Evolutionary conservation across 495 filamentous ascomycete genomes (phyloP).

Genomic region (Xylaria bambusicola): DNA sequence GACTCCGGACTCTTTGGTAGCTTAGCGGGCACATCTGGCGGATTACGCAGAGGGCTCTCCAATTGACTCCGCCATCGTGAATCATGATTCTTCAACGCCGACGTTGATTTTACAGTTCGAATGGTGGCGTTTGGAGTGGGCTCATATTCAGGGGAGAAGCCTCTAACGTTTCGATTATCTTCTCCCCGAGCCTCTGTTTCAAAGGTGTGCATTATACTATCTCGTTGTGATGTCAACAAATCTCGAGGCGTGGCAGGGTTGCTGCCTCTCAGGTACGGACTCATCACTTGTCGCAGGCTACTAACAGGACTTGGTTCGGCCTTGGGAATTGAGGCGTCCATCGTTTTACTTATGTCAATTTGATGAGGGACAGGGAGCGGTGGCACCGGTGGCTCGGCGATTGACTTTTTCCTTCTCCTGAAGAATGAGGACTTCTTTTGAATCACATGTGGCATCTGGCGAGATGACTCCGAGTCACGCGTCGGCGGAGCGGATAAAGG

Average conservation of each 20-base stretch:
- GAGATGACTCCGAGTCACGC: slow-evolving; percentile 41
- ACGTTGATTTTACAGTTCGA: slow-evolving; percentile 50
- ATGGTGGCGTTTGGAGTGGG: slow-evolving; percentile 62
- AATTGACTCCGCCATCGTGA: slow-evolving; percentile 26
- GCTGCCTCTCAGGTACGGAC: slow-evolving; percentile 66
- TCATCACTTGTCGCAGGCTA: slow-evolving; percentile 88
- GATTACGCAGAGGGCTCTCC: slow-evolving; percentile 24
- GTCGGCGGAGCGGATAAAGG: slow-evolving; percentile 49
- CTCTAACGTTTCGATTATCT: slow-evolving; percentile 39
- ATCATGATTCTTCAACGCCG: slow-evolving; percentile 32
- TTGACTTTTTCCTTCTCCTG: slow-evolving; percentile 84
- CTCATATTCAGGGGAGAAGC: slow-evolving; percentile 68
- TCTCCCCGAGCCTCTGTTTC: slow-evolving; percentile 28
- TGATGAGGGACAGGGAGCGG: slow-evolving; percentile 30
- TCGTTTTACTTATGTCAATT: slow-evolving; percentile 34
- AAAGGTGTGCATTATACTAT: slow-evolving; percentile 22
- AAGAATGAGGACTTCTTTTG: slow-evolving; percentile 96
- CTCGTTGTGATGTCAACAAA: slow-evolving; percentile 18
- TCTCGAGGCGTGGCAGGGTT: slow-evolving; percentile 12
- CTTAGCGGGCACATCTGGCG: slow-evolving; percentile 29
- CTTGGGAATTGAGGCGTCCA: slow-evolving; percentile 28
- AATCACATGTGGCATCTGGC: slow-evolving; percentile 52
- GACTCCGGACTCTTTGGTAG: slow-evolving; percentile 19
- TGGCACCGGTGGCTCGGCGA: slow-evolving; percentile 55
- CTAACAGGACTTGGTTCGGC: slow-evolving; percentile 71